Percentiles rank a stretch among this genome's conserved stretches.
Conservation (phyloP, 208 protist species). For the Trypanosoma platydactyli region DNA sequence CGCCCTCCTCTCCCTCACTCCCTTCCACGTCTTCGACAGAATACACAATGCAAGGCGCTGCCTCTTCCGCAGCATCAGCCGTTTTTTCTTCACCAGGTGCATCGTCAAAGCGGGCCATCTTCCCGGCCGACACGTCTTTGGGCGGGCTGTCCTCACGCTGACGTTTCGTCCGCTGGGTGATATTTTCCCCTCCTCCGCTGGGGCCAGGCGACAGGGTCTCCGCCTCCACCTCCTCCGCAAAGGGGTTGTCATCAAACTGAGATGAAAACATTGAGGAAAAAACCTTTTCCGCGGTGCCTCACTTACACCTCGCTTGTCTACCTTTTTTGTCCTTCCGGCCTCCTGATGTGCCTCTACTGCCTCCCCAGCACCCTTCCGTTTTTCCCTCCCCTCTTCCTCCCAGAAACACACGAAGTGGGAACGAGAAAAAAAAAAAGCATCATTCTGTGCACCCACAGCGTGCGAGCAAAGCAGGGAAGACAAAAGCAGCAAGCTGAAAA, state of each 20-base stretch:
- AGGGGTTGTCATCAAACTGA: slow-evolving; percentile 29
- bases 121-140: not conserved
- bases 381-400: too few relatives aligned
- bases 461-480: not conserved
- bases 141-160: not conserved
- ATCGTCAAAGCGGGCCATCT: not conserved
- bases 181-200: not conserved
- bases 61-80: not conserved
- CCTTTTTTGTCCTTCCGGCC: not conserved
- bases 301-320: not conserved
- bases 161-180: not conserved
- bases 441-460: not conserved
- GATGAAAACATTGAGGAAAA: slow-evolving; percentile 4
- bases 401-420: not conserved
- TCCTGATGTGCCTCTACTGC: not conserved
- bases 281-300: not conserved
- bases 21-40: slow-evolving; percentile 28
- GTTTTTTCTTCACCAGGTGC: not conserved
- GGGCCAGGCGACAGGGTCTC: not conserved
- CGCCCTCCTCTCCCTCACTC: slow-evolving; percentile 8
- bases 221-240: slow-evolving; percentile 19
- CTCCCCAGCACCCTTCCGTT: too few relatives aligned
- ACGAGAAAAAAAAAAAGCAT: slow-evolving; percentile 9
- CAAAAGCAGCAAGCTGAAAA: not conserved
- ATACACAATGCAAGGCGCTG: slow-evolving; percentile 25